These are phyloP conservation scores for Laetiporus sulphureus DNA, from an alignment of 1,284 basidiomycete genomes.

Conservation along the genomic window DNA sequence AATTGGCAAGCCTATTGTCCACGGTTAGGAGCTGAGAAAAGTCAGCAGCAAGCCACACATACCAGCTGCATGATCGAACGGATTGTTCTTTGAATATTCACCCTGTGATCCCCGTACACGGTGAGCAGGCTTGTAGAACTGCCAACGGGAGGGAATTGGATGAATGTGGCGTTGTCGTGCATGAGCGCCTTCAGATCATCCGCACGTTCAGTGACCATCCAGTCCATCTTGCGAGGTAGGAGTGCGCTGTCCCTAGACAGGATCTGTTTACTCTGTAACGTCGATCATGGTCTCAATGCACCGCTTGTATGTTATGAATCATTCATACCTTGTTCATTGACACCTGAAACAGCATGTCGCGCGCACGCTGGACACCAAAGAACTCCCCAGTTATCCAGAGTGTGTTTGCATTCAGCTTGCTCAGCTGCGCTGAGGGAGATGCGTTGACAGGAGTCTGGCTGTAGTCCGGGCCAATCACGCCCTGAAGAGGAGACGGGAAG, in stretches of 20 bases:
- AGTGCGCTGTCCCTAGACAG: slow-evolving; percentile 93
- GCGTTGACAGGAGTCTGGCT: slow-evolving; percentile 17
- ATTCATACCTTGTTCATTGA: slow-evolving; percentile 78
- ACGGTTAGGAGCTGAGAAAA: too few species aligned
- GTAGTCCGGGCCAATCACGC: slow-evolving; percentile 66
- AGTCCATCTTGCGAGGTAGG: slow-evolving; percentile 94
- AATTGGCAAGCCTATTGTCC: slow-evolving; percentile 86
- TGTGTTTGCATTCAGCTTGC: slow-evolving; percentile 46
- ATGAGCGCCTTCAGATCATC: slow-evolving; percentile 90
- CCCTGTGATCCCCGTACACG: slow-evolving; percentile 91
- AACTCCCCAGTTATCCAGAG: slow-evolving; percentile 99
- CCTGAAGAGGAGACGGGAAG: slow-evolving; percentile 85
- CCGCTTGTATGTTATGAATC: too few species aligned
- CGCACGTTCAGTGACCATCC: slow-evolving; percentile 91
- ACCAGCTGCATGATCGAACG: slow-evolving; percentile 94
- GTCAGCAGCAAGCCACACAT: slow-evolving; percentile 3
- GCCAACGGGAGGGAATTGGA: slow-evolving; percentile 89
- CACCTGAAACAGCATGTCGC: slow-evolving; percentile 91
- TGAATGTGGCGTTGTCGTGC: slow-evolving; percentile 95
- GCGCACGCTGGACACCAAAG: slow-evolving; percentile 90
- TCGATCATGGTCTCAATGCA: slow-evolving; percentile 6
- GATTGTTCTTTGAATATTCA: slow-evolving; percentile 94
- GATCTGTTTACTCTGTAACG: slow-evolving; percentile 77
- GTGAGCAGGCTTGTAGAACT: slow-evolving; percentile 89
- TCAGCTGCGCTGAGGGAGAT: slow-evolving; percentile 16